Conservation (phyloP, 2,329 filamentous ascomycete species). For the Aspergillus sojae region DNA sequence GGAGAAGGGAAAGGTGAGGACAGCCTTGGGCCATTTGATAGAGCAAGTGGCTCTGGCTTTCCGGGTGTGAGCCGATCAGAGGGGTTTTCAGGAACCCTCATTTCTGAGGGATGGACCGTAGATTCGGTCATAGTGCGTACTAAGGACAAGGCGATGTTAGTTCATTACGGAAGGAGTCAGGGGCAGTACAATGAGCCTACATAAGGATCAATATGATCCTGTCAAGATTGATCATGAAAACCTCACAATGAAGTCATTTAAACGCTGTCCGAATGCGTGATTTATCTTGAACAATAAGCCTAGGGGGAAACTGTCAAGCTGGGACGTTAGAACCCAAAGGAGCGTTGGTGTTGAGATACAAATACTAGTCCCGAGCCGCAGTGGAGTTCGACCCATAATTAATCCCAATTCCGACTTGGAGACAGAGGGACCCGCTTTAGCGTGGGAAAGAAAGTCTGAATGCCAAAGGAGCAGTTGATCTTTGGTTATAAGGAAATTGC, state of each 20-base stretch:
- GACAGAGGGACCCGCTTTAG: conserved; percentile 30
- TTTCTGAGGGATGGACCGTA: conserved; percentile 21
- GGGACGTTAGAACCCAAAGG: conserved; percentile 25
- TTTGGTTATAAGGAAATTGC: neutral
- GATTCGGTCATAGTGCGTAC: conserved; percentile 29
- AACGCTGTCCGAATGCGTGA: neutral
- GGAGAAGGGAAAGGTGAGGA: conserved; percentile 34
- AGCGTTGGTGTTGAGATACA: conserved; percentile 20
- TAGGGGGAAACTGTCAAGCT: conserved; percentile 2
- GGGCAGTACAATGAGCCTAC: neutral
- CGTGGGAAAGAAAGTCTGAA: conserved; percentile 13
- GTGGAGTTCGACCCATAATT: conserved; percentile 34
- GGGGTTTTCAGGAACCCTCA: conserved; percentile 21
- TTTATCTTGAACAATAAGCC: neutral
- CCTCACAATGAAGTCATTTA: conserved; percentile 8
- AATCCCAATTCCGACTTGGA: conserved; percentile 9
- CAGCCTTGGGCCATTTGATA: conserved; percentile 26
- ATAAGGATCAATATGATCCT: conserved; percentile 16
- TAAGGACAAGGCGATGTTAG: conserved; percentile 8
- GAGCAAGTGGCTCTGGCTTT: conserved; percentile 22
- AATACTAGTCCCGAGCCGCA: conserved; percentile 26
- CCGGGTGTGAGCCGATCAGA: conserved; percentile 22
- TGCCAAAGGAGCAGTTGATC: conserved; percentile 16
- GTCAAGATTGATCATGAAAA: conserved; percentile 7
- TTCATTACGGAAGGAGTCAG: neutral